Base-by-base conservation (phyloP, 768 basidiomycete species). In the Cystofilobasidium capitatum region DNA sequence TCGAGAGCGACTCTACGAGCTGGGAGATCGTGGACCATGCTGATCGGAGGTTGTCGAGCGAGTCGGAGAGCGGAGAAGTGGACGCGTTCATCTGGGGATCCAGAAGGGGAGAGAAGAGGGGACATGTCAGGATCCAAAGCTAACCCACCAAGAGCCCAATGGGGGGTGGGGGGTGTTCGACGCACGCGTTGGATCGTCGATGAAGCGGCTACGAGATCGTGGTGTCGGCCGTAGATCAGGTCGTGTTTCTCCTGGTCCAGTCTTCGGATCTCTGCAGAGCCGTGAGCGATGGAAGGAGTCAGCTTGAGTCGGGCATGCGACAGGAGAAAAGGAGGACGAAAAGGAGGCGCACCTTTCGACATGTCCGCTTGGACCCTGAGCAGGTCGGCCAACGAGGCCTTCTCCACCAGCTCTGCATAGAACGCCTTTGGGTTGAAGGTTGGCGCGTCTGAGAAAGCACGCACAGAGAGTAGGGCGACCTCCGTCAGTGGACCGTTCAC, bases 161-260 rank as follows among this genome's bases (percentile, higher is more conserved):
- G n/a, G n/a, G n/a, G n/a, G n/a, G n/a, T n/a, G n/a, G n/a, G n/a
- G n/a, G n/a, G n/a, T n/a, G n/a, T n/a, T n/a, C n/a, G 37, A 61
- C 39, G 59, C 39, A 40, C 39, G 39, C 59, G 29, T 69, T 86
- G 85, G 71, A 96, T 94, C 12, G 92, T 94, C 72, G 91, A 89
- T 68, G 87, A 90, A 3, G 92, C 92, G 1, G 89, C 89, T 60
- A 96, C 92, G 24, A 96, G 85, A 71, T 96, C 92, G 68, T 92
- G 90, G 73, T 96, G 92, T 74, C 93, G 91, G 72, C 93, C 91
- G 75, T 96, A 96, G 14, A 96, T 91, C 51, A 96, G 80, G 12
- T 88, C 87, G 76, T 96, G 91, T 29, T 89, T 80, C 73, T 94
- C 91, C 73, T 87, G 84, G 65, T 94, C 90, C 17, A 96, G 78